These are phyloP conservation scores for Spergularia marina DNA, from an alignment of 148 eudicot genomes.

Conservation along the genomic window DNA sequence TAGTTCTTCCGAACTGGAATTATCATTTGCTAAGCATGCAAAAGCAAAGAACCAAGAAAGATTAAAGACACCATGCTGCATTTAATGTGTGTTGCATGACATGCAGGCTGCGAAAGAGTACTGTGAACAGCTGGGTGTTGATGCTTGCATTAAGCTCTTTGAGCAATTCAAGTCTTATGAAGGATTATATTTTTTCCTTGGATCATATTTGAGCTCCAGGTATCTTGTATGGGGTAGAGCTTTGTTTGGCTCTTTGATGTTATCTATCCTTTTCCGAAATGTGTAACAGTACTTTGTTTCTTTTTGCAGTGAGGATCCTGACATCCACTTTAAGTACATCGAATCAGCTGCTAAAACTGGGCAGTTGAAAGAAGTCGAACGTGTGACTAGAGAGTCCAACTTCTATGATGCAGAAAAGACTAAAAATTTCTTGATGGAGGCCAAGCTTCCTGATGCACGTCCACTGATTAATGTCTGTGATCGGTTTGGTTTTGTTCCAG, in stretches of 20 bases:
- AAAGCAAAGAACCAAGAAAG: not conserved
- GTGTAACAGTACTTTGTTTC: not conserved
- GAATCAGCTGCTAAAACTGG: conserved; percentile 91
- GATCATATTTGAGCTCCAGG: conserved; percentile 90
- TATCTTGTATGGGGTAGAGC: conserved; percentile 25
- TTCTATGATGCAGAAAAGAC: conserved; percentile 85
- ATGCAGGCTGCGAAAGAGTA: conserved; percentile 86
- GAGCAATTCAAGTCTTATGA: conserved; percentile 92
- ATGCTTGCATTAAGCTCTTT: conserved; percentile 76
- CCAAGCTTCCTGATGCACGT: conserved; percentile 91
- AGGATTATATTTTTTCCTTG: conserved; percentile 82
- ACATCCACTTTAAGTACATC: conserved; percentile 83
- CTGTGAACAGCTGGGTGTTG: conserved; percentile 76
- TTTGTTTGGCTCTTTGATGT: conserved; percentile 2
- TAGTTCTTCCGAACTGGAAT: not conserved
- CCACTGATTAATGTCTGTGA: conserved; percentile 90
- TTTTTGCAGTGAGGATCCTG: conserved; percentile 76
- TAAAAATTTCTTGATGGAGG: conserved; percentile 85
- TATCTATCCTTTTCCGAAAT: conserved; percentile 3
- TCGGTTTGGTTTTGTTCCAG: conserved; percentile 84
- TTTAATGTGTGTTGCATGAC: conserved; percentile 3
- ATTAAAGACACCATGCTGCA: not conserved
- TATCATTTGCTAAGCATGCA: not conserved
- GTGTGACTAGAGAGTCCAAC: conserved; percentile 85
- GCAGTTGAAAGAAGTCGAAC: conserved; percentile 84